These are phyloP conservation scores for Clarireedia paspali DNA, from an alignment of 2,329 filamentous ascomycete species.

Conservation along the genomic window DNA sequence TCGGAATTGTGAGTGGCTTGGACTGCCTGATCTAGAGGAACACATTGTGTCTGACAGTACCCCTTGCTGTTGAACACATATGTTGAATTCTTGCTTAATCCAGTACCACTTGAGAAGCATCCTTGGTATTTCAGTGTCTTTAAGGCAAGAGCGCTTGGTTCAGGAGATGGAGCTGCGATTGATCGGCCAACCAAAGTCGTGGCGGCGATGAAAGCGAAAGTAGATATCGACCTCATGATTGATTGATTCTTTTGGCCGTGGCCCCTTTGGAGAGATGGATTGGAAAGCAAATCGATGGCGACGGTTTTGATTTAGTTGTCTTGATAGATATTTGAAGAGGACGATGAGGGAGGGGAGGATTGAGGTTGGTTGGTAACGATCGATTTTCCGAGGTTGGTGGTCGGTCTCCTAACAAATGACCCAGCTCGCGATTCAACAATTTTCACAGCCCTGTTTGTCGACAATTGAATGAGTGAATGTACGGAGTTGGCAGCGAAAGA, in stretches of 20 bases:
- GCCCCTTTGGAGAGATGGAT: constrained; percentile 5
- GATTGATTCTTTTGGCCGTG: constrained; percentile 19
- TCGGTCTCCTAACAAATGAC: not conserved
- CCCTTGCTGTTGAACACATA: constrained; percentile 24
- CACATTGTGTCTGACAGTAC: constrained; percentile 21
- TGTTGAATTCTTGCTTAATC: constrained; percentile 22
- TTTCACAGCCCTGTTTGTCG: not conserved
- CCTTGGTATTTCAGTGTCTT: constrained; percentile 16
- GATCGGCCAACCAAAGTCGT: constrained; percentile 15
- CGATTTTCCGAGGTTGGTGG: not conserved
- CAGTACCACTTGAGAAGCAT: constrained; percentile 23
- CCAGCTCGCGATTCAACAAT: not conserved
- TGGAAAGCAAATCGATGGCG: not conserved
- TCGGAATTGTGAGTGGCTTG: constrained; percentile 20
- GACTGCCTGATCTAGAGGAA: constrained; percentile 12
- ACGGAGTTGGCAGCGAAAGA: no score
- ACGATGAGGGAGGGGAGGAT: not conserved
- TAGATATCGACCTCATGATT: constrained; percentile 21
- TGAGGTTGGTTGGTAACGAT: not conserved
- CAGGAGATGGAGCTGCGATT: constrained; percentile 10
- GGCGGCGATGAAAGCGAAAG: constrained; percentile 14
- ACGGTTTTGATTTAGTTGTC: not conserved
- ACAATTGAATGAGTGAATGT: no score
- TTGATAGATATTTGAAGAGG: not conserved
- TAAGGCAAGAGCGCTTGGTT: not conserved